A percentile compares a stretch with the other conserved stretches of the same genome.
These are phyloP conservation scores for Suhomyces pyralidae DNA, from an alignment of 805 yeast species.

Conservation along the genomic window DNA sequence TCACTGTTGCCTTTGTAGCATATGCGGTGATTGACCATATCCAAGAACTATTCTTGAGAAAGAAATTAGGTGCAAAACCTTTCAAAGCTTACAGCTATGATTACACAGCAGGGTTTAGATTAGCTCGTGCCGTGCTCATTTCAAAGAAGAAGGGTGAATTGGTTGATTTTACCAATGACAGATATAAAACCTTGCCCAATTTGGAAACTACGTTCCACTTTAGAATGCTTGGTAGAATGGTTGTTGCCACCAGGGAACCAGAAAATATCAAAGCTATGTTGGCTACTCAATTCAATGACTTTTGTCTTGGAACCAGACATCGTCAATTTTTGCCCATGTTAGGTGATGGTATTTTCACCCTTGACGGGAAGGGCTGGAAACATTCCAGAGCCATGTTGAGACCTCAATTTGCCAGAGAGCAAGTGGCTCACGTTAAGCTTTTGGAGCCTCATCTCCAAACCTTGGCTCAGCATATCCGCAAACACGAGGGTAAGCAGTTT, in stretches of 20 bases:
- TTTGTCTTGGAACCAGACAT: constrained; percentile 38
- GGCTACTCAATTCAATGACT: constrained; percentile 42
- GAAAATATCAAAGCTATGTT: constrained; percentile 42
- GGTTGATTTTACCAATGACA: constrained; percentile 15
- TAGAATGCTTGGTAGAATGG: constrained; percentile 13
- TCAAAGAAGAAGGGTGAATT: constrained; percentile 17
- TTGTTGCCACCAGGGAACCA: constrained; percentile 34
- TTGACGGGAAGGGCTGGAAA: constrained; percentile 44
- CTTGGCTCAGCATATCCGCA: constrained; percentile 28
- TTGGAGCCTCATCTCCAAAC: constrained; percentile 41
- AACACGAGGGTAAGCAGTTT: constrained; percentile 24
- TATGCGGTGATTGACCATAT: background rate
- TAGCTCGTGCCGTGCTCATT: constrained; percentile 10
- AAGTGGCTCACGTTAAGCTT: constrained; percentile 37
- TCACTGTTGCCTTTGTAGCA: background rate
- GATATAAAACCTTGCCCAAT: constrained; percentile 11
- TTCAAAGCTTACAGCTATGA: background rate
- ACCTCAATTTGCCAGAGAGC: constrained; percentile 45
- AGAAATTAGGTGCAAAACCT: constrained; percentile 11
- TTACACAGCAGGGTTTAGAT: constrained; percentile 17
- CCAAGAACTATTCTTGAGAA: background rate
- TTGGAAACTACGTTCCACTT: constrained; percentile 14
- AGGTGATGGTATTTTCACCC: constrained; percentile 44
- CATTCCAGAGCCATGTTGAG: constrained; percentile 42
- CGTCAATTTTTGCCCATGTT: constrained; percentile 34